These are phyloP conservation scores for Naganishia kalamii DNA, from an alignment of 768 basidiomycete species.

Conservation along the genomic window DNA sequence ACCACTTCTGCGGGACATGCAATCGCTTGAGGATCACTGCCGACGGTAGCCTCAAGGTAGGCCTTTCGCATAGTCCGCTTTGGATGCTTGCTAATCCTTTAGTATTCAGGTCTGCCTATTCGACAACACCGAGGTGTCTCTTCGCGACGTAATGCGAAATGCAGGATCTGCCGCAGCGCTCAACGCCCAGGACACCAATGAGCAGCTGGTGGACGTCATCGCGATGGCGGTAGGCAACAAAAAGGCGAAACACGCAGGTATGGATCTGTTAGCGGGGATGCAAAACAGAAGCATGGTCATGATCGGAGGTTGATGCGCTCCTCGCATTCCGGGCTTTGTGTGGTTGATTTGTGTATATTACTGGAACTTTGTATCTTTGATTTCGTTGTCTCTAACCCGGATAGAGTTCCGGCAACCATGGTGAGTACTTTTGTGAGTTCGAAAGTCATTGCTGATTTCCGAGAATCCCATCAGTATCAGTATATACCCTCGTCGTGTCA, in stretches of 20 bases:
- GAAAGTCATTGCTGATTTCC: background rate
- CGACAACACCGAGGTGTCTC: slow-evolving; percentile 73
- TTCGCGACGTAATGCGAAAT: slow-evolving; percentile 65
- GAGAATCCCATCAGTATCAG: background rate
- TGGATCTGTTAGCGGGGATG: slow-evolving; percentile 52
- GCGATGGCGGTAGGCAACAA: slow-evolving; percentile 63
- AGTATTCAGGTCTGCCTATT: slow-evolving; percentile 70
- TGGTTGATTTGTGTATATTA: background rate
- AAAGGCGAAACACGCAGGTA: slow-evolving; percentile 74
- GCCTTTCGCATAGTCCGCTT: background rate
- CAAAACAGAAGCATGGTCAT: slow-evolving; percentile 83
- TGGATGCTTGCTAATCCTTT: background rate
- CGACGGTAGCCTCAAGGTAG: slow-evolving; percentile 80
- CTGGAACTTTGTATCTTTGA: background rate
- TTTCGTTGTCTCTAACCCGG: slow-evolving; percentile 1
- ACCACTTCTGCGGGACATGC: slow-evolving; percentile 82
- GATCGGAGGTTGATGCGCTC: slow-evolving; percentile 72
- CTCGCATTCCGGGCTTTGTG: slow-evolving; percentile 1
- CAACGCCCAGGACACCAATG: slow-evolving; percentile 51
- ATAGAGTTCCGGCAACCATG: background rate
- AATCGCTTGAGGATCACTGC: slow-evolving; percentile 79
- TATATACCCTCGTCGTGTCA: background rate
- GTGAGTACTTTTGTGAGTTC: background rate
- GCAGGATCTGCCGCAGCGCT: slow-evolving; percentile 46
- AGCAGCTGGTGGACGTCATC: slow-evolving; percentile 58